Percentiles rank a stretch among this genome's conserved stretches.
Evolutionary conservation across 2,329 filamentous ascomycete genomes (phyloP).

Genomic region (Venturia carpophila): DNA sequence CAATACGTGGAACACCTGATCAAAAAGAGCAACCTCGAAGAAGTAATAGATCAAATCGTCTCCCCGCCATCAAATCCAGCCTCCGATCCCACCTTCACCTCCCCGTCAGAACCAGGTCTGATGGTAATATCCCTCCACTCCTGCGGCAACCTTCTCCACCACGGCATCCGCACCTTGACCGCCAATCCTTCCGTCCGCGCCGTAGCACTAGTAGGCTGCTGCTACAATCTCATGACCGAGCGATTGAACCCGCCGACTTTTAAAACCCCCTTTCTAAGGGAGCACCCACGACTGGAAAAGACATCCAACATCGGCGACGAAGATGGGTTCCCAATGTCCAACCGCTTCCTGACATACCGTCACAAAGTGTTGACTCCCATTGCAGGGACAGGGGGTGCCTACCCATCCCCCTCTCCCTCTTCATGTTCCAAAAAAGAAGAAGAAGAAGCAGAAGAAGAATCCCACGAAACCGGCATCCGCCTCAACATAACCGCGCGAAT

Average conservation of each 20-base stretch:
- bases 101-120: conserved; percentile 38
- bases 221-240: conserved; percentile 94
- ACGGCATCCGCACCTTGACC: conserved; percentile 77
- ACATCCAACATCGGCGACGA: conserved; percentile 71
- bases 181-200: conserved; percentile 77
- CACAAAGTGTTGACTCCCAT: conserved; percentile 20
- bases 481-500: conserved; percentile 95
- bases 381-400: conserved; percentile 35
- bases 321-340: conserved; percentile 89
- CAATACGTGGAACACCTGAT: conserved; percentile 71
- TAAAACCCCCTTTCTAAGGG: conserved; percentile 71
- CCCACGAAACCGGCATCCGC: conserved; percentile 53
- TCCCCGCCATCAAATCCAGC: neutral
- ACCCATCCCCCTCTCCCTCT: conserved; percentile 20
- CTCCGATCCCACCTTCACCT: conserved; percentile 19
- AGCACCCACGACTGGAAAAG: conserved; percentile 58
- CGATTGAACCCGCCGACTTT: conserved; percentile 78
- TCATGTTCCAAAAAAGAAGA: too few species aligned
- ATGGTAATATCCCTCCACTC: conserved; percentile 96
- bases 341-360: conserved; percentile 50
- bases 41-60: conserved; percentile 55
- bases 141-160: conserved; percentile 94
- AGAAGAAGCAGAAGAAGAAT: conserved; percentile 7
- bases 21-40: conserved; percentile 62
- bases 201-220: conserved; percentile 95